Evolutionary conservation across 495 filamentous ascomycete species (phyloP), one percentile per base, ranked within the genome.

Genomic region (Poronia punctata): DNA sequence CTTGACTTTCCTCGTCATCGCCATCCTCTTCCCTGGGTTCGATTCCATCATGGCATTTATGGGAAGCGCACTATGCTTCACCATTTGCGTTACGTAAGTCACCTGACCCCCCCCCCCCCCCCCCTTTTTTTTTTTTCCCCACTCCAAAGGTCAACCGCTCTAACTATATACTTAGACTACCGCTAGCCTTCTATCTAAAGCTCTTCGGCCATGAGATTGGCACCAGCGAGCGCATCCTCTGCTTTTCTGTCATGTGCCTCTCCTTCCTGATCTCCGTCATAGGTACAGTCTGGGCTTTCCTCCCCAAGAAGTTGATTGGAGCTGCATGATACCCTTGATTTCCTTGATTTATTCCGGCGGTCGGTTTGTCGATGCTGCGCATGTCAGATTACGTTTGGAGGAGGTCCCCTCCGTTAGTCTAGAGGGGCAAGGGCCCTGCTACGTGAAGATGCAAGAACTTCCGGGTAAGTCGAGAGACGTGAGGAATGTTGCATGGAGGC

Each of bases 1-100:
- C n/a, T 15, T 68, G 4, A 37, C 58, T 5, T 67, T 70, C 26
- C 43, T 71, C 29, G 47, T 37, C 10, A 72, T 71, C 48, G 75
- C 88, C 8, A 83, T 97, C 29, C 54, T 90, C 5, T 86, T 94
- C 53, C 92, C 92, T 10, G 73, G 75, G 0, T 98, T 97, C 52
- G 92, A 98, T 55, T 76, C 79, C 39, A 89, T 98, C 53, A 95
- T 96, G 88, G 83, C 85, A 21, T 82, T 98, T 43, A 76, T 96
- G 67, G 92, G 92, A 2, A 82, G 79, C 20, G 83, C 86, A n/a
- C 71, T 95, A 38, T 94, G 89, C 57, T 95, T 95, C 59, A 84
- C 84, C 9, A 92, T 97, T 38, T 96, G 92, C 64, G 82, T 98
- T 44, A 89, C 93, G 68, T 71, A 57, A 50, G 68, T 62, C 9